A percentile compares a stretch with the other conserved stretches of the same genome.
phyloP scores from a whole-genome alignment of 371 early-diverging fungal species.

The Phascolomyces articulosus region DNA sequence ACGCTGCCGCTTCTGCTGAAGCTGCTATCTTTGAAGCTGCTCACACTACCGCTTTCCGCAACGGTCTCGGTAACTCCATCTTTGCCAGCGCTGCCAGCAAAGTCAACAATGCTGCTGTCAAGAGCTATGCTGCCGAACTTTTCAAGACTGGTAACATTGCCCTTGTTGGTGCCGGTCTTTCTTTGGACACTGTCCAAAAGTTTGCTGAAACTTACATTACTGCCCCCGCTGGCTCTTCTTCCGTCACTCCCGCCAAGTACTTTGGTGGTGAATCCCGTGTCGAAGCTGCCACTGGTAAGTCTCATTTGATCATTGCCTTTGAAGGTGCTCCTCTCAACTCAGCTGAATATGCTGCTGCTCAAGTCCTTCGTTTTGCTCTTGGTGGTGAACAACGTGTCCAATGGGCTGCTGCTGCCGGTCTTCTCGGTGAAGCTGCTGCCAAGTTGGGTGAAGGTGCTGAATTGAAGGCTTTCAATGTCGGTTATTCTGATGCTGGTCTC shows the following conservation, averaged over 20 bases:
- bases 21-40: conserved; percentile 77
- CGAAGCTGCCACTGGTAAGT: conserved; percentile 47
- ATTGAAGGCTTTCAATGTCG: conserved; percentile 80
- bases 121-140: conserved; percentile 71
- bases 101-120: conserved; percentile 65
- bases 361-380: conserved; percentile 81
- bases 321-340: conserved; percentile 70
- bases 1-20: conserved; percentile 70
- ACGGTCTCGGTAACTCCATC: conserved; percentile 94
- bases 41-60: conserved; percentile 92
- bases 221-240: conserved; percentile 49
- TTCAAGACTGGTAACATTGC: conserved; percentile 78
- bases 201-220: conserved; percentile 66
- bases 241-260: conserved; percentile 63
- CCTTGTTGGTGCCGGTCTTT: conserved; percentile 87
- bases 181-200: conserved; percentile 65
- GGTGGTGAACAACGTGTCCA: conserved; percentile 79
- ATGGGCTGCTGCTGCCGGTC: conserved; percentile 75
- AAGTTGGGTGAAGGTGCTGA: conserved; percentile 54
- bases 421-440: conserved; percentile 72
- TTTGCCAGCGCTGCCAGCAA: conserved; percentile 72
- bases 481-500: conserved; percentile 94
- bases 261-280: conserved; percentile 87
- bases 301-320: conserved; percentile 84
- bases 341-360: conserved; percentile 71